Base-by-base conservation (phyloP, 1,284 basidiomycete species). In the Marasmius tenuissimus region DNA sequence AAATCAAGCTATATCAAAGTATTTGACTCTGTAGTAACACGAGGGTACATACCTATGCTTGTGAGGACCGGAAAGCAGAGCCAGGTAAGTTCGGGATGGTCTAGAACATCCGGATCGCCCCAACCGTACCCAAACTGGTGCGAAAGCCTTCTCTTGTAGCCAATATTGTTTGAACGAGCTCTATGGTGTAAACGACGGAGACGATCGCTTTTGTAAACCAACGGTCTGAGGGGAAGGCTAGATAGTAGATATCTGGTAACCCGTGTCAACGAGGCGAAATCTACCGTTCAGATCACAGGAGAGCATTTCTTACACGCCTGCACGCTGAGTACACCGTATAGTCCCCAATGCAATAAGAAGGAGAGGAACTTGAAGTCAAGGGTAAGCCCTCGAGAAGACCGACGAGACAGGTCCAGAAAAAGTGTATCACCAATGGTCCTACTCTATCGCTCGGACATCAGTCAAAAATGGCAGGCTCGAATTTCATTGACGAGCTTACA, bases 181-280 rank as follows among this genome's bases (percentile, higher is more conserved):
- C 72, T 12, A 71, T 47, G 2, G 63, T 38, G 38, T 66, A 72
- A 7, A 71, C 60, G 12, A 60, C 51, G 42, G 67, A 67, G 4
- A 72, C 69, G 9, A 74, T 40, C 14, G 48, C 27, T 55, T 69
- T 68, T 53, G 61, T 65, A 1, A 22, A 8, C 6, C 47, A 20
- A n/a, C 56, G 57, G 35, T 74, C 72, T 22, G 66, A 64, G 11
- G 67, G 66, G 47, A 71, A 73, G 3, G 68, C 66, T 22, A 67
- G 54, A 38, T 67, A 70, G 54, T 73, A 73, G 20, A 69, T 42
- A 50, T 71, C 72, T 71, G 10, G 11, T 14, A 67, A 66, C 51
- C 64, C 72, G 65, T 73, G 16, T 20, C 5, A 42, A 6, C 2
- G 40, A 12, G 27, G 27, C 11, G 12, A 11, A 11, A 3, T n/a